Evolutionary conservation across 345 rosid genomes (phyloP).

Genomic region (Chamaenerion angustifolium): DNA sequence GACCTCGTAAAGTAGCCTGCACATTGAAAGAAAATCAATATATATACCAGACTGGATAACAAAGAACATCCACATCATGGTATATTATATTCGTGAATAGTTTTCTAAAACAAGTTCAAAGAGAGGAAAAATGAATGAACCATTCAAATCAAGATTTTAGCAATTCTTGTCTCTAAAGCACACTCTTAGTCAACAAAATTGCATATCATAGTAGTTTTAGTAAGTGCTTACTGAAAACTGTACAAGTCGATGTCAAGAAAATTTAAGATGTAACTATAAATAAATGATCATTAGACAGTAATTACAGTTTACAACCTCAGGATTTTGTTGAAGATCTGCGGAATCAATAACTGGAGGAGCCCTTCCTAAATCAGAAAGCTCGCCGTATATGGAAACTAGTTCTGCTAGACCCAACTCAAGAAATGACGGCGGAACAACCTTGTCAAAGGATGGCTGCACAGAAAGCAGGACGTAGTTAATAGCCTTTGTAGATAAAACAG

Average conservation of each 20-base stretch:
- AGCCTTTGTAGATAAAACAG: too few relatives aligned
- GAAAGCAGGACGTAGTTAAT: not conserved
- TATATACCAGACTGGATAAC: not conserved
- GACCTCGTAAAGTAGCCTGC: conserved; percentile 59
- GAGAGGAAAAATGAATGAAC: too few relatives aligned
- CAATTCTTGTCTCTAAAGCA: too few relatives aligned
- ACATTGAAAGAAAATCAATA: conserved; percentile 3
- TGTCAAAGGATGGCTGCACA: conserved; percentile 61
- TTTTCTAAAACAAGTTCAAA: too few relatives aligned
- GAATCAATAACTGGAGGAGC: conserved; percentile 60
- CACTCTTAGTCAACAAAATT: too few relatives aligned
- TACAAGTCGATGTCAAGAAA: too few relatives aligned
- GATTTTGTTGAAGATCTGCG: conserved; percentile 58
- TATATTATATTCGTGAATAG: too few relatives aligned
- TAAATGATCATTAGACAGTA: not conserved
- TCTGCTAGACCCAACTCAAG: conserved; percentile 66
- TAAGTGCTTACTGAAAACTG: too few relatives aligned
- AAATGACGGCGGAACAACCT: conserved; percentile 55
- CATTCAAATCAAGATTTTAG: too few relatives aligned
- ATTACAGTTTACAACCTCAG: conserved; percentile 37
- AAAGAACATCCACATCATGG: too few relatives aligned
- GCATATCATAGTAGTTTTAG: too few relatives aligned
- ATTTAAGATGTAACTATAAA: too few relatives aligned
- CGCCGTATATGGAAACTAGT: conserved; percentile 48
- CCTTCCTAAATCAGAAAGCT: conserved; percentile 57